Evolutionary conservation across 805 yeast genomes (phyloP), one percentile per base, ranked within the genome.

Genomic region (Lipomyces yamadae): DNA sequence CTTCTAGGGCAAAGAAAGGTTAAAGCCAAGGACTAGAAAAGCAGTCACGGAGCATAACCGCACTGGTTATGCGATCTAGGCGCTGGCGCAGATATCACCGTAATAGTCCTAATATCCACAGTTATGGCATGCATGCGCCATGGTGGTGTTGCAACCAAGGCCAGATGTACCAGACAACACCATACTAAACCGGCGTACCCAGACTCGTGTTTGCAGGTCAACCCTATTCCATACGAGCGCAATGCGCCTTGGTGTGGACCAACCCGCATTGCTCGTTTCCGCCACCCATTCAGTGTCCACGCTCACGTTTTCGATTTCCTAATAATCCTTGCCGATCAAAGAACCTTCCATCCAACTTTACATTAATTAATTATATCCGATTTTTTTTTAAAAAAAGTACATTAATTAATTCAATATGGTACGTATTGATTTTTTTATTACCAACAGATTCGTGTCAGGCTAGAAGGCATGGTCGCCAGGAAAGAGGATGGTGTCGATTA

Each of bases 401-500:
- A 42, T 15, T 34, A 58, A 45, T n/a, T 60, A 33, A 2, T 13
- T 55, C 70, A 67, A 63, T 58, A 67, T 67, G 70, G 70, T 67
- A 64, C 15, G 70, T 45, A 8, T 42, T 15, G 15, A 15, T 13
- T 45, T 10, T 4, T 8, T 35, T 32, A 39, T 29, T 24, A 24
- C 24, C 24, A 24, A 24, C 24, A 24, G 24, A 24, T 24, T 24
- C 24, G 24, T 24, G 24, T 24, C 24, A 24, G 24, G 24, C 24
- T 24, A 24, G 24, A 24, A 24, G 24, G 24, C 24, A 24, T 24
- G 24, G 24, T 24, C 24, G 24, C 24, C 24, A 24, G 24, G 24
- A 24, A 24, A 24, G 24, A 24, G 24, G 24, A 24, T 24, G 24
- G 24, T 24, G 24, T 24, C 24, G 24, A 24, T 24, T 24, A 24